Conservation (phyloP, 2,329 filamentous ascomycete genomes). For the Ceratocystis diversiconidia region DNA sequence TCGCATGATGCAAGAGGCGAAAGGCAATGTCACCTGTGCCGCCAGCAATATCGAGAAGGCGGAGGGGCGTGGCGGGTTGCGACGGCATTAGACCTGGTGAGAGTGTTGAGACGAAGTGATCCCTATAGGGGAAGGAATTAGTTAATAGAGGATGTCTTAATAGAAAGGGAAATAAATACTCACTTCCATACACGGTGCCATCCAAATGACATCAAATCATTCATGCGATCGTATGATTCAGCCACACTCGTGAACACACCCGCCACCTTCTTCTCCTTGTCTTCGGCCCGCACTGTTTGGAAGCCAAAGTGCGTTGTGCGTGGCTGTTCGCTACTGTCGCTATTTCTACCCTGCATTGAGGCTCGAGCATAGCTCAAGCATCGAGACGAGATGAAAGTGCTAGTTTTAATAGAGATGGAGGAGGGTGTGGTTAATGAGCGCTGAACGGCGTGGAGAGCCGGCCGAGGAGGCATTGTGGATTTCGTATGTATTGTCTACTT, state of each 20-base stretch:
- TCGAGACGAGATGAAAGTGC: constrained; percentile 13
- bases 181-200: constrained; percentile 91
- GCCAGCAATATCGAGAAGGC: constrained; percentile 91
- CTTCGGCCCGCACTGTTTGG: constrained; percentile 63
- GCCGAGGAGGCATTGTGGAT: constrained; percentile 3
- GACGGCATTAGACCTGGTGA: constrained; percentile 56
- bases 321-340: not conserved
- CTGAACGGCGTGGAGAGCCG: constrained; percentile 15
- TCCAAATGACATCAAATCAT: constrained; percentile 96
- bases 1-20: constrained; percentile 80
- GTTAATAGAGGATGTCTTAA: not conserved
- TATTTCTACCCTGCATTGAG: not conserved
- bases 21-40: constrained; percentile 97
- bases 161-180: constrained; percentile 21
- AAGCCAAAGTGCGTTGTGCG: constrained; percentile 72
- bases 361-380: constrained; percentile 15
- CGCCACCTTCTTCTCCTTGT: constrained; percentile 61
- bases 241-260: constrained; percentile 92
- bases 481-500: too few species aligned
- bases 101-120: constrained; percentile 83
- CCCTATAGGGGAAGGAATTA: constrained; percentile 29
- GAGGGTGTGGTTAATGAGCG: not conserved
- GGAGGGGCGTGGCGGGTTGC: constrained; percentile 36
- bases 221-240: constrained; percentile 92
- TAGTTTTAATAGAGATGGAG: constrained; percentile 1